phyloP scores from a whole-genome alignment of 1,284 basidiomycete species.

The Xerocomus amazonicus region DNA sequence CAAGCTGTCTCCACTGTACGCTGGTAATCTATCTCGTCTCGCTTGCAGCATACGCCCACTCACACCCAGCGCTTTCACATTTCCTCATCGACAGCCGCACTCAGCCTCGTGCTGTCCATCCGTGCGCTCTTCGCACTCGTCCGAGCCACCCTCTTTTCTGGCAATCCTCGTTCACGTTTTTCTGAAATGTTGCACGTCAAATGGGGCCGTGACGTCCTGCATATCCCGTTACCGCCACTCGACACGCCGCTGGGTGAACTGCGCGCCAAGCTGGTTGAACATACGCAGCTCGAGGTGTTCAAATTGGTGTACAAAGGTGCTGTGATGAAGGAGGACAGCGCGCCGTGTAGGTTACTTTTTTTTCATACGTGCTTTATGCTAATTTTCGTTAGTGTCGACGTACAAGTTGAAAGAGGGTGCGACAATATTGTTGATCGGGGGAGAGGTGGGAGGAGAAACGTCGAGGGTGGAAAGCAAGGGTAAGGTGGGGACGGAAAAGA shows the following conservation, averaged over 20 bases:
- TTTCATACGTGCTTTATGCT: not conserved
- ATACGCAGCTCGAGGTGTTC: conserved; percentile 67
- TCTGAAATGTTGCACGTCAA: conserved; percentile 48
- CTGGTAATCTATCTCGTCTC: conserved; percentile 16
- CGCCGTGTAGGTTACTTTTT: conserved; percentile 48
- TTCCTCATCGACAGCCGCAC: conserved; percentile 14
- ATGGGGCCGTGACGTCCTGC: conserved; percentile 61
- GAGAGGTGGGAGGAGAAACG: conserved; percentile 17
- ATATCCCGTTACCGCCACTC: conserved; percentile 55
- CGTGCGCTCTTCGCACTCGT: conserved; percentile 26
- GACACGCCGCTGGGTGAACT: conserved; percentile 53
- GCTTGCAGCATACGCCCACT: too few relatives aligned
- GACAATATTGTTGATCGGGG: conserved; percentile 61
- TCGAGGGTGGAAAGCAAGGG: not conserved
- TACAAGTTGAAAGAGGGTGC: conserved; percentile 60
- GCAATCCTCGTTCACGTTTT: conserved; percentile 8
- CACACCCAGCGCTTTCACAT: too few relatives aligned
- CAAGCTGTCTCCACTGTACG: conserved; percentile 30
- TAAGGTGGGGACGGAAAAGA: conserved; percentile 8
- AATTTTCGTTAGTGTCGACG: conserved; percentile 35
- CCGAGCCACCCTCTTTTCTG: conserved; percentile 5
- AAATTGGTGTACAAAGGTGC: conserved; percentile 78
- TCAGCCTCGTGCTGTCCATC: conserved; percentile 35
- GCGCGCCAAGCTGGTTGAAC: conserved; percentile 54
- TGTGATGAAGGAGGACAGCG: conserved; percentile 73